Evolutionary conservation across 2,329 filamentous ascomycete species (phyloP).

Genomic region (Eutypa lata): DNA sequence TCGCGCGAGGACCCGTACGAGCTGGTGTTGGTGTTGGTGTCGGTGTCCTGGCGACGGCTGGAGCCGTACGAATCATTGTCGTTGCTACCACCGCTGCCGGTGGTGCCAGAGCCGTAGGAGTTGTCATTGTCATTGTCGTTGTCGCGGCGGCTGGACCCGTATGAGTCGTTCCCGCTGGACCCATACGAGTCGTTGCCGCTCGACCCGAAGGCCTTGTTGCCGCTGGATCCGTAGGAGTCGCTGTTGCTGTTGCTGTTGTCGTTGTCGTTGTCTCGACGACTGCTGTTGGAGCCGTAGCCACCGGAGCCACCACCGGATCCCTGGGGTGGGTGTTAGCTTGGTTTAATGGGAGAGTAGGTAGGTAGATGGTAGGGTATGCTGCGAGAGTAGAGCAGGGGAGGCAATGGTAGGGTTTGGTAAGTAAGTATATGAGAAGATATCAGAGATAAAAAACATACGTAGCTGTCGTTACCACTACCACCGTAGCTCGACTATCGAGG

Average conservation of each 20-base stretch:
- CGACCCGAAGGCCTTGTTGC: constrained; percentile 14
- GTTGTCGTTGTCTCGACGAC: background rate
- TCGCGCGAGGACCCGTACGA: background rate
- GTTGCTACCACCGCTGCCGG: background rate
- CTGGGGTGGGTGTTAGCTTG: constrained; percentile 8
- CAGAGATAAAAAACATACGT: constrained; percentile 3
- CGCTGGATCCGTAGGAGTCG: constrained; percentile 6
- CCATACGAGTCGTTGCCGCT: constrained; percentile 10
- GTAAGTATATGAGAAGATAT: background rate
- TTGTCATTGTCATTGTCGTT: constrained; percentile 7
- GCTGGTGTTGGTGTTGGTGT: constrained; percentile 9
- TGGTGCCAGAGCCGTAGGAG: constrained; percentile 14
- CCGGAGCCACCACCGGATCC: constrained; percentile 14
- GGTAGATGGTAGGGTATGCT: constrained; percentile 1
- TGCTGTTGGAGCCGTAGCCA: constrained; percentile 3
- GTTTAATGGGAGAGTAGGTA: background rate
- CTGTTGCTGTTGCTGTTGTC: constrained; percentile 8
- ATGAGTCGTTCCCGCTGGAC: constrained; percentile 8
- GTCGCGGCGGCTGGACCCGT: constrained; percentile 16
- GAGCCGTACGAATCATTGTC: constrained; percentile 18
- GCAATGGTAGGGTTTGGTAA: no score
- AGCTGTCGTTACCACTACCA: constrained; percentile 6
- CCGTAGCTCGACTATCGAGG: constrained; percentile 18
- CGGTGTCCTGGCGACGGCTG: constrained; percentile 14
- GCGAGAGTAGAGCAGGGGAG: no score